These are phyloP conservation scores for Ustilago crameri DNA, from an alignment of 1,284 basidiomycete genomes.

Conservation along the genomic window DNA sequence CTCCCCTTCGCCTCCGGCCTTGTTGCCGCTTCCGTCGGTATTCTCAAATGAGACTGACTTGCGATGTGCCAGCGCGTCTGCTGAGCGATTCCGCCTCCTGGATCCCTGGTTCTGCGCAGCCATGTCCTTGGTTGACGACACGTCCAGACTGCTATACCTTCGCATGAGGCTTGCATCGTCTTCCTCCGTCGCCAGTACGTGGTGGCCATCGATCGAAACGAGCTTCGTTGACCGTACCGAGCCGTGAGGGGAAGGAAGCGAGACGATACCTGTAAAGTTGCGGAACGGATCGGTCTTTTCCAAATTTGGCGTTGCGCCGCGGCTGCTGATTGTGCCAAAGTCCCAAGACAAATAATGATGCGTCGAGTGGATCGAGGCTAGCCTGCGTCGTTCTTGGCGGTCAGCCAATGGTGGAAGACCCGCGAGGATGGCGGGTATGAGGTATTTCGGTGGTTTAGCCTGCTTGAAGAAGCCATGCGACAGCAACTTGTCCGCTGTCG, in stretches of 20 bases:
- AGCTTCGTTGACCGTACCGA: slow-evolving; percentile 46
- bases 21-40: slow-evolving; percentile 4
- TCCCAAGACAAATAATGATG: slow-evolving; percentile 57
- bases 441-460: slow-evolving; percentile 79
- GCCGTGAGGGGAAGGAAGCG: slow-evolving; percentile 43
- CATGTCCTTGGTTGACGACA: slow-evolving; percentile 15
- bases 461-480: slow-evolving; percentile 81
- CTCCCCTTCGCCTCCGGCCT: slow-evolving; percentile 7
- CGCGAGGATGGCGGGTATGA: slow-evolving; percentile 78
- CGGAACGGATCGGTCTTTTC: slow-evolving; percentile 57
- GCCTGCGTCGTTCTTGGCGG: slow-evolving; percentile 52
- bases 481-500: slow-evolving; percentile 81
- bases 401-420: slow-evolving; percentile 57
- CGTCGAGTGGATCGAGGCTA: slow-evolving; percentile 50
- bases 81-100: slow-evolving; percentile 27
- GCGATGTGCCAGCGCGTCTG: slow-evolving; percentile 37
- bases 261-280: slow-evolving; percentile 53
- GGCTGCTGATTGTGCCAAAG: slow-evolving; percentile 49
- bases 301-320: slow-evolving; percentile 24
- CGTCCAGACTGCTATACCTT: slow-evolving; percentile 34
- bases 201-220: slow-evolving; percentile 46
- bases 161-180: slow-evolving; percentile 22
- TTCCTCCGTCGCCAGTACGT: slow-evolving; percentile 44
- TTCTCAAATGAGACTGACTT: slow-evolving; percentile 55
- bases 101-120: slow-evolving; percentile 8